Evolutionary conservation across 1,139 yeast species (phyloP), one percentile per base, ranked within the genome.

Genomic region (Chernovozyma aurita): DNA sequence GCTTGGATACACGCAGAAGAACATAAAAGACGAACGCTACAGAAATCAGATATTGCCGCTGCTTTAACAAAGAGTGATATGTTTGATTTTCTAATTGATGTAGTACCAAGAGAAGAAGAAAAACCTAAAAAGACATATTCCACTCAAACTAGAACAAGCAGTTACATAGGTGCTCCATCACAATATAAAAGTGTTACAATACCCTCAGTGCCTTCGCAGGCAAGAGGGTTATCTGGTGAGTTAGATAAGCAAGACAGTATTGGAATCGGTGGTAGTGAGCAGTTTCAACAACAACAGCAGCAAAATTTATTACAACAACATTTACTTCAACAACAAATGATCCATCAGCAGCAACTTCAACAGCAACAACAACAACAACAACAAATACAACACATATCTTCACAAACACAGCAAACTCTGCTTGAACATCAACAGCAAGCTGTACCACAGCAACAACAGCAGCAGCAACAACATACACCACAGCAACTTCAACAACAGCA

Each of bases 1-100:
- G 97, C 98, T 3, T 92, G 98, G 98, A 87, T 92, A 43, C 96
- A 90, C 50, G 97, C 97, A 1, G 97, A 92, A 57, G 96, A 87
- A 51, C 87, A 86, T 63, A 92, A 92, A 55, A 75, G 98, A 47
- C 71, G 98, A 45, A 92, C 98, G 9, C 65, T 92, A 42, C 98
- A 92, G 61, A 83, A 90, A 51, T 82, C 90, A 2, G 98, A 92
- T 55, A 88, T 92, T 44, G 95, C 97, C 2, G 94, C 95, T 26
- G 98, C 98, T 2, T 70, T 92, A 42, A 94, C 92, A 44, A 87
- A 86, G 55, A 80, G 92, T 37, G 98, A 92, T 59, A 90, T 92
- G 96, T 92, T 90, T 70, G 98, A 92, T 55, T 92, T 92, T 55
- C 64, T 92, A 40, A 92, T 92, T 48, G 98, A 92, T 56, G 88